Evolutionary conservation across 2,329 filamentous ascomycete genomes (phyloP).

Genomic region (Talaromyces islandicus): DNA sequence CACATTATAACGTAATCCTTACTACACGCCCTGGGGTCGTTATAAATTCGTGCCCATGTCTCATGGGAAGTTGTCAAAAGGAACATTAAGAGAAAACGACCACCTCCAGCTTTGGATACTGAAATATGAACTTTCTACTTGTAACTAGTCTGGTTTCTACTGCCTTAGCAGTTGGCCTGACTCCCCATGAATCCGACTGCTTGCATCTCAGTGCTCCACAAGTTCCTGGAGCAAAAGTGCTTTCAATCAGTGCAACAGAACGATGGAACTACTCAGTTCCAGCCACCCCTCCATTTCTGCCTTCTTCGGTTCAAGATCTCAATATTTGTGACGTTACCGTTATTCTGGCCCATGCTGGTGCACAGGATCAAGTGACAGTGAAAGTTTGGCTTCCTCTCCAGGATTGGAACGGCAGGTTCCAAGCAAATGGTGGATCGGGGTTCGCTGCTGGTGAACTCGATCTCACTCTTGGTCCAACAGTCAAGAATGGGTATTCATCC

Average conservation of each 20-base stretch:
- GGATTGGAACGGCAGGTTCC: conserved; percentile 2
- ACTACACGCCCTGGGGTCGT: neutral
- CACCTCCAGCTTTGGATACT: neutral
- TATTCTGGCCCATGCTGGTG: neutral
- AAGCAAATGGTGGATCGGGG: neutral
- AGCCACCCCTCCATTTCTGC: neutral
- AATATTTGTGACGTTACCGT: conserved; percentile 4
- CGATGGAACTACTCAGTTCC: neutral
- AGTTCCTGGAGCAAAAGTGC: conserved; percentile 1
- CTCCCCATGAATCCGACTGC: neutral
- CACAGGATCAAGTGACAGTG: neutral
- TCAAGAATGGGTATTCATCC: neutral
- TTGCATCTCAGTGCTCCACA: neutral
- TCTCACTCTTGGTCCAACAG: neutral
- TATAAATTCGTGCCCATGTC: neutral
- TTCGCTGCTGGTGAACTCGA: neutral
- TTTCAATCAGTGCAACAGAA: conserved; percentile 4
- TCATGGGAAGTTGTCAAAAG: neutral
- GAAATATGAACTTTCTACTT: neutral
- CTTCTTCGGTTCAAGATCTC: neutral
- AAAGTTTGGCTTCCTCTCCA: conserved; percentile 3
- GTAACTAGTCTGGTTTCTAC: neutral
- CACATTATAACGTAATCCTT: neutral
- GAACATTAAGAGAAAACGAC: neutral
- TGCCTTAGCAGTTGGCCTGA: neutral